A percentile compares a stretch with the other conserved stretches of the same genome.
phyloP scores from a whole-genome alignment of 345 rosid species.

The Clausena lansium region DNA sequence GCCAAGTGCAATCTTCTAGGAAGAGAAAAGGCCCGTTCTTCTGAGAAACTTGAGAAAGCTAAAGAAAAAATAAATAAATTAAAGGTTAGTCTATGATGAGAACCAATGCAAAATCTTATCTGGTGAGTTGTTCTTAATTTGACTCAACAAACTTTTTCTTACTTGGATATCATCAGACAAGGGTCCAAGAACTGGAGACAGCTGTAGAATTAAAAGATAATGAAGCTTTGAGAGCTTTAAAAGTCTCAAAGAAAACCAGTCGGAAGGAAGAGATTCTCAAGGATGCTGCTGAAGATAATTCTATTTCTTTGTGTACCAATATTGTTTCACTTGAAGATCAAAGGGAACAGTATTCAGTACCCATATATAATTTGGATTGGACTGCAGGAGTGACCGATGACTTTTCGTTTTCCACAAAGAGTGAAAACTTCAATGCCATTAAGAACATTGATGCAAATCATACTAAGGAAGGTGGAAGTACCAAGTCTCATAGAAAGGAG shows the following conservation, averaged over 20 bases:
- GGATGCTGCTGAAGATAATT: slow-evolving; percentile 9
- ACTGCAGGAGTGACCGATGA: slow-evolving; percentile 27
- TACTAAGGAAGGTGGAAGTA: slow-evolving; percentile 6
- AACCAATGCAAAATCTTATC: background rate
- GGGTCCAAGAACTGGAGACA: slow-evolving; percentile 69
- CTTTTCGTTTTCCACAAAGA: slow-evolving; percentile 4
- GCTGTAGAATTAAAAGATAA: slow-evolving; percentile 61
- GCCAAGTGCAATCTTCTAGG: slow-evolving; percentile 87
- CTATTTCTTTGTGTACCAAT: slow-evolving; percentile 22
- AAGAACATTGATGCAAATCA: slow-evolving; percentile 8
- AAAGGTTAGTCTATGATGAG: slow-evolving; percentile 43
- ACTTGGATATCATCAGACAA: slow-evolving; percentile 38
- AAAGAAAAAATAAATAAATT: slow-evolving; percentile 60
- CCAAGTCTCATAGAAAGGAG: background rate
- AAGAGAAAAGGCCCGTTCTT: slow-evolving; percentile 76
- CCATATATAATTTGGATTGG: slow-evolving; percentile 27
- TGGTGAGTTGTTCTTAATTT: background rate
- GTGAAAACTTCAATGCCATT: slow-evolving; percentile 14
- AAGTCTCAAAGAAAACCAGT: slow-evolving; percentile 36
- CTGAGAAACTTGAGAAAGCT: slow-evolving; percentile 71
- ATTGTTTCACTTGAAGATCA: slow-evolving; percentile 22
- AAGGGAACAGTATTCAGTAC: slow-evolving; percentile 18
- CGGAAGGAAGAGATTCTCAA: slow-evolving; percentile 14
- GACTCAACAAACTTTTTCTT: slow-evolving; percentile 2
- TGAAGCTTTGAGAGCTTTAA: slow-evolving; percentile 60